Base-by-base conservation (phyloP, 805 yeast genomes). In the Candida nitratophila region DNA sequence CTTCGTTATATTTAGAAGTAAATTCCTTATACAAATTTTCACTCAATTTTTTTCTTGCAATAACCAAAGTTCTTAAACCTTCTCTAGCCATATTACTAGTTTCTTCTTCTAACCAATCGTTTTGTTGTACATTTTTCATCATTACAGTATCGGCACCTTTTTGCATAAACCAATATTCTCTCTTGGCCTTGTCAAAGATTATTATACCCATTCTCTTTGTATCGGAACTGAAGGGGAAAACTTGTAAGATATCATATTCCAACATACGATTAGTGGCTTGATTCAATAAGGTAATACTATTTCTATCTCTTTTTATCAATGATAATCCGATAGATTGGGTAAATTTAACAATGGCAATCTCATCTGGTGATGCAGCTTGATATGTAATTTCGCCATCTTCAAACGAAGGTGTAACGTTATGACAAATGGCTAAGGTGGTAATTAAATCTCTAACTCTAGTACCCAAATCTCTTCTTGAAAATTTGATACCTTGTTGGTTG, bases 301-400 rank as follows among this genome's bases (percentile, higher is more conserved):
- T 74, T 46, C 99, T 77, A 61, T 93, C 99, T 55, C 99, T 78
- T 55, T 78, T 82, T 47, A 79, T 73, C 38, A 93, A 71, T 8
- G 89, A 77, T 31, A 93, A 69, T 0, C 99, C 99, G 27, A 90
- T 91, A 2, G 70, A 61, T 50, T 88, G 95, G 1, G 96, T 86
- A 66, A 88, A 93, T 56, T 83, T 83, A 17, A 93, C 98, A 50
- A 93, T 93, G 26, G 99, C 99, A 53, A 93, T 81, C 61, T 93
- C 99, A 68, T 93, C 99, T 0, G 99, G 99, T 0, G 97, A 90
- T 0, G 98, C 97, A 0, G 99, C 99, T 65, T 93, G 99, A 60
- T 90, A 93, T 2, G 88, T 76, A 15, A 81, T 61, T 46, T 71
- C 80, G 24, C 86, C 88, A 50, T 82, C 86, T 45, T 83, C 93